Evolutionary conservation across 176 grass and related monocot species (phyloP), one percentile per base, ranked within the genome.

Genomic region (Triticum urartu): DNA sequence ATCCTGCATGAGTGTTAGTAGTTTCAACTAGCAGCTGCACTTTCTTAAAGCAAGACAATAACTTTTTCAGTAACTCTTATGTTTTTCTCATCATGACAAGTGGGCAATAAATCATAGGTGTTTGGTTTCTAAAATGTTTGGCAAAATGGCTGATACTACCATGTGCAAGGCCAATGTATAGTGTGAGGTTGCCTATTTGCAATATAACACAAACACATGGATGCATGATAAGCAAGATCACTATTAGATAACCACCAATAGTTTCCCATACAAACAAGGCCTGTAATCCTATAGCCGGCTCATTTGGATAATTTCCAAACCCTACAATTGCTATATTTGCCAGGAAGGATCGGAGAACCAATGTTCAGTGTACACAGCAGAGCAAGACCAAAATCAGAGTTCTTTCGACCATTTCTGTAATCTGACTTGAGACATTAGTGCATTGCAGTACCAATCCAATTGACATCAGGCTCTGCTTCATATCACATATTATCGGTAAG

Each of bases 381-480:
- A 74, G 43, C 43, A 47, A 47, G 33, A 87, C 45, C 25, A 76
- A 32, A 75, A 48, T 30, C 26, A 14, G 54, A 38, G 25, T 36
- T 40, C 11, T 61, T 62, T 25, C 1, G 1, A 68, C 11, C 13
- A 68, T 26, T 48, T 61, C 5, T 60, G 9, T 36, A 63, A n/a
- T 77, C 76, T 21, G 24, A 58, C 8, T 28, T 68, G 34, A 89
- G 30, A 59, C 24, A 62, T 61, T 79, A 79, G 10, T 58, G 36
- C 18, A 59, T 58, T 81, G 75, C 9, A 52, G 26, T 20, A 72
- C 22, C 59, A 80, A 64, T 81, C 40, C 79, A 35, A 82, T 82
- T 82, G 25, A 54, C 20, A 72, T 32, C 4, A 38, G 3, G 11
- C 35, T 34, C 62, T 35, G 15, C 10, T 79, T 63, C 34, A 56